Conservation (phyloP, 306 rosid genomes). For the Medicago ruthenica region DNA sequence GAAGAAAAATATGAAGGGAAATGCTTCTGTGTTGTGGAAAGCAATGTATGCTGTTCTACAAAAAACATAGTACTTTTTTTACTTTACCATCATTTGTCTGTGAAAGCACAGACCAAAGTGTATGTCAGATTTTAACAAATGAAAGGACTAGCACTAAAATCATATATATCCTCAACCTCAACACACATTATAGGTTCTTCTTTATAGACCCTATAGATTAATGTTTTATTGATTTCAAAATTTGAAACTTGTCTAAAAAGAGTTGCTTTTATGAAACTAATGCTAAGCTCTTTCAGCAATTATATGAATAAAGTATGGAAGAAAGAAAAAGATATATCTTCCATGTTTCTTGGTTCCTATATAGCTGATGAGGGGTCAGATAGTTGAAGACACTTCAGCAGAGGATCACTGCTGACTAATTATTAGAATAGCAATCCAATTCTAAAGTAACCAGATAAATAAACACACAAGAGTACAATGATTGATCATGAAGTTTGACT, state of each 20-base stretch:
- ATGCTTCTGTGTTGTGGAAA: constrained; percentile 49
- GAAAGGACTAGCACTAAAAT: constrained; percentile 47
- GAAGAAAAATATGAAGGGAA: constrained; percentile 52
- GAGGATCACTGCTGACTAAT: background rate
- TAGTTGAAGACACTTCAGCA: constrained; percentile 40
- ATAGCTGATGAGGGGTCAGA: constrained; percentile 39
- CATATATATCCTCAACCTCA: constrained; percentile 36
- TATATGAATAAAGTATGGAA: constrained; percentile 34
- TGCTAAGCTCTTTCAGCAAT: constrained; percentile 40
- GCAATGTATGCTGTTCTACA: constrained; percentile 50
- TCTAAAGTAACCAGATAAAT: background rate
- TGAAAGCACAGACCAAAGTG: constrained; percentile 70
- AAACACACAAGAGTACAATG: background rate
- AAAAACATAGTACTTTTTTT: constrained; percentile 43
- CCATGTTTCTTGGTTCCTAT: constrained; percentile 46
- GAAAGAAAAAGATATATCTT: constrained; percentile 41
- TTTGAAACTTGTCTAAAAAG: constrained; percentile 35
- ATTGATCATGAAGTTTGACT: background rate
- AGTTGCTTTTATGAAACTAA: constrained; percentile 45
- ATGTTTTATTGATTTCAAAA: constrained; percentile 2
- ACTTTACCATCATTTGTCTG: constrained; percentile 63
- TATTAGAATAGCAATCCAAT: background rate
- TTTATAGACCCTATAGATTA: constrained; percentile 22
- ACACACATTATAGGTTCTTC: constrained; percentile 35
- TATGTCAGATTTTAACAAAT: constrained; percentile 55